Conservation (phyloP, 2,329 filamentous ascomycete genomes). For the Fusarium sp. region DNA sequence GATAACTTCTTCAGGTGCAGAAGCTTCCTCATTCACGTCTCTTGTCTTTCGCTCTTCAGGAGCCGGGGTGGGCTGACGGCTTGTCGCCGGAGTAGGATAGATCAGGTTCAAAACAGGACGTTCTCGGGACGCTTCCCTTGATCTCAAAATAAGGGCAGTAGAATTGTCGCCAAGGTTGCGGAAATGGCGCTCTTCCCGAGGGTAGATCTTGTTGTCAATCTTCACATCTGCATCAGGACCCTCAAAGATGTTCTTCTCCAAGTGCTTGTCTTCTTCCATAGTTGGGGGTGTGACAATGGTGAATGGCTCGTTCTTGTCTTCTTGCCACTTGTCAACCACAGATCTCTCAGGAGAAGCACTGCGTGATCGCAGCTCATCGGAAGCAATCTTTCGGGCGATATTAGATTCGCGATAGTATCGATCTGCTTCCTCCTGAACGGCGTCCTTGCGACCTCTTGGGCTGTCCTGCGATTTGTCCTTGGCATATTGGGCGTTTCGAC, state of each 20-base stretch:
- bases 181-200: constrained; percentile 64
- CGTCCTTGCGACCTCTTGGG: constrained; percentile 56
- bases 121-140: constrained; percentile 68
- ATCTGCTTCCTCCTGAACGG: constrained; percentile 71
- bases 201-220: constrained; percentile 72
- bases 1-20: constrained; percentile 54
- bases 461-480: constrained; percentile 55
- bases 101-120: constrained; percentile 74
- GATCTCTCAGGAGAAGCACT: constrained; percentile 67
- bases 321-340: constrained; percentile 69
- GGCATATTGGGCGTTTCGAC: constrained; percentile 52
- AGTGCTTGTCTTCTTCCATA: constrained; percentile 60
- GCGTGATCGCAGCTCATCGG: constrained; percentile 69
- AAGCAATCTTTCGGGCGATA: constrained; percentile 67
- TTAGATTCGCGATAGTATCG: constrained; percentile 70
- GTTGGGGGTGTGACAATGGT: constrained; percentile 70
- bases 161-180: constrained; percentile 48
- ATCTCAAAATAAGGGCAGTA: constrained; percentile 56
- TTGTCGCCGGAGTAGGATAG: constrained; percentile 69
- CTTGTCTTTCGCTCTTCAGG: constrained; percentile 45
- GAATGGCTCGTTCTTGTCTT: constrained; percentile 55
- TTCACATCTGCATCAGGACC: constrained; percentile 75
- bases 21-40: constrained; percentile 31
- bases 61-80: constrained; percentile 62
- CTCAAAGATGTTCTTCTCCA: constrained; percentile 67